Evolutionary conservation across 2,329 filamentous ascomycete species (phyloP), one percentile per base, ranked within the genome.

Genomic region (Monilinia fructigena): DNA sequence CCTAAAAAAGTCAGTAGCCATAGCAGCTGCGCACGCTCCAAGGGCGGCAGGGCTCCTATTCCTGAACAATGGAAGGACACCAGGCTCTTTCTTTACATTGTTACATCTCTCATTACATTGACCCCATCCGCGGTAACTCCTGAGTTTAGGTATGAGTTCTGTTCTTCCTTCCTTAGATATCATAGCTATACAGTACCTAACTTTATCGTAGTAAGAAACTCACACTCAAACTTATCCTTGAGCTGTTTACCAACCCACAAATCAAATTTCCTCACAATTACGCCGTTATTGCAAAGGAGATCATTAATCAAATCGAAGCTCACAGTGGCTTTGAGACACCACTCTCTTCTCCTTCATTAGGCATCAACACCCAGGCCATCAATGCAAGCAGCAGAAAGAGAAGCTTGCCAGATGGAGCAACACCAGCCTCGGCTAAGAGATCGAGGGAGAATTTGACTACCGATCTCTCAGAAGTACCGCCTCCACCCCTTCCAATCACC

Each of bases 301-400:
- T 65, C 12, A 65, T 65, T 0, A 14, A 45, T 4, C 28, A 16
- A 42, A 59, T 50, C 8, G 42, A 65, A 45, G 16, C 54, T 7
- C 54, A 23, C 12, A 42, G 53, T 18, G 62, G 62, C 28, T 64
- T 64, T 12, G 20, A 64, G 16, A 18, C 20, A 28, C 28, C 53
- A 8, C n/a, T 28, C 16, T 20, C 42, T 31, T 8, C 35, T 18
- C 23, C 52, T 23, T 18, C 18, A 45, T 31, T 26, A 16, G n/a
- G n/a, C 14, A 12, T 35, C 20, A 4, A 59, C 2, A 5, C 10
- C 2, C 23, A 58, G 20, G 14, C 40, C 28, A 8, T 18, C 12
- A 47, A 7, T 47, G 10, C 5, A 2, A 31, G 28, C 8, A 45
- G 7, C 11, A 45, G 26, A 26, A 59, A 59, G 18, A 14, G 42